Percentiles rank a stretch among this genome's conserved stretches.
These are phyloP conservation scores for Sindora glabra DNA, from an alignment of 306 rosid genomes.

Conservation along the genomic window DNA sequence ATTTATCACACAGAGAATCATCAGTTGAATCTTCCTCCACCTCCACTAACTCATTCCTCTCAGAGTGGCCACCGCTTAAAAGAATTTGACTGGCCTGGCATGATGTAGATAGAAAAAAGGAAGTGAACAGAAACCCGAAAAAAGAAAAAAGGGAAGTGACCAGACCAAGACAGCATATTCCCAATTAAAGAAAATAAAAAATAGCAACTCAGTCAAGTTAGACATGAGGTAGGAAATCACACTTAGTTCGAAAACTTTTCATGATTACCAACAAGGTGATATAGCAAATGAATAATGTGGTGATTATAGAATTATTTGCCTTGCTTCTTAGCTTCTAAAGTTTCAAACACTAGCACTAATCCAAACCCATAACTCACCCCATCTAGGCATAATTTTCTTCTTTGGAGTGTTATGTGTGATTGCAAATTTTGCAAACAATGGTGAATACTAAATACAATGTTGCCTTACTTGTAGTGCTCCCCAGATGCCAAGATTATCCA, in stretches of 20 bases:
- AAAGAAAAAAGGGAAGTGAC: no score
- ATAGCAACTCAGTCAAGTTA: not conserved
- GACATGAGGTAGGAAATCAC: not conserved
- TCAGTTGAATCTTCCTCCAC: constrained; percentile 50
- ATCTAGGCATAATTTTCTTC: no score
- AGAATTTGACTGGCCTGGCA: constrained; percentile 63
- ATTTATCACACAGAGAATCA: constrained; percentile 47
- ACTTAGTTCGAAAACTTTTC: not conserved
- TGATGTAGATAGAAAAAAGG: constrained; percentile 16
- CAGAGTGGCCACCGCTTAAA: constrained; percentile 56
- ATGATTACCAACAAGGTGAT: not conserved
- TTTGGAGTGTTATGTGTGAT: no score
- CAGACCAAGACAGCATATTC: constrained; percentile 6
- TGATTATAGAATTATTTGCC: no score
- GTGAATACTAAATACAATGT: not conserved
- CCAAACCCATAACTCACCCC: no score
- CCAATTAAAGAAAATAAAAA: constrained; percentile 12
- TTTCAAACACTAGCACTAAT: no score
- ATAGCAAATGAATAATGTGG: no score
- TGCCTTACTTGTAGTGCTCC: constrained; percentile 75
- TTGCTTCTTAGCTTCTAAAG: no score
- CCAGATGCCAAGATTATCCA: constrained; percentile 72
- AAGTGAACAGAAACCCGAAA: constrained; percentile 10
- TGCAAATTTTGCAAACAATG: not conserved
- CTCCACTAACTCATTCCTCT: constrained; percentile 66